Evolutionary conservation across 768 basidiomycete genomes (phyloP), one percentile per base, ranked within the genome.

Genomic region (Russula lepida): DNA sequence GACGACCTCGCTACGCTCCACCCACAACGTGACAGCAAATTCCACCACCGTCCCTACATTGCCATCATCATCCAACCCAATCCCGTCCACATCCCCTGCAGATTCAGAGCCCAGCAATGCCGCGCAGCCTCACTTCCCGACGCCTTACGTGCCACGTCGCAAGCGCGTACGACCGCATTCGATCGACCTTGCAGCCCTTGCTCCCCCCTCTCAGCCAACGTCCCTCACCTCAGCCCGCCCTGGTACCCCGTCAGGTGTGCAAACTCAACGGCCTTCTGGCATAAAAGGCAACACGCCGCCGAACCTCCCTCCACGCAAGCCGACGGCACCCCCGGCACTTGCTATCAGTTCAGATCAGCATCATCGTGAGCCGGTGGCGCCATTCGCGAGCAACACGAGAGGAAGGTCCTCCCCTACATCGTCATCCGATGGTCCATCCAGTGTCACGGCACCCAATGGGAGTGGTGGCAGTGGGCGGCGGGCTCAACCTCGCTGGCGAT

Each of bases 401-500:
- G 25, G 37, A 5, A 21, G n/a, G 21, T 32, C 27, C 9, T 52
- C 61, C 4, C 53, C 56, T 6, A 9, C 51, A 3, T 4, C 32
- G 33, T 46, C 43, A 23, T 35, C 35, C 2, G 50, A 21, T 3
- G 43, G 60, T 37, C 15, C 35, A 37, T 2, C 6, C 5, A 25
- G 47, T 4, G 47, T 23, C 17, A n/a, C 41, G 7, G 11, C 39
- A 3, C 11, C 50, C 6, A 13, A 32, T 1, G 4, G 27, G 9
- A 1, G 23, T 0, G 19, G 33, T 11, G 33, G 19, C 33, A 25
- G 9, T 6, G 35, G 44, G 15, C 5, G 13, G 46, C 32, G 37
- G 39, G 9, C 28, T 8, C 54, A 50, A 33, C 62, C 30, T 48
- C 65, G 60, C 57, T 61, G 63, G 64, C 65, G 64, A n/a, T 50